phyloP scores from a whole-genome alignment of 1,284 basidiomycete species.

The Papiliotrema fonsecae region DNA sequence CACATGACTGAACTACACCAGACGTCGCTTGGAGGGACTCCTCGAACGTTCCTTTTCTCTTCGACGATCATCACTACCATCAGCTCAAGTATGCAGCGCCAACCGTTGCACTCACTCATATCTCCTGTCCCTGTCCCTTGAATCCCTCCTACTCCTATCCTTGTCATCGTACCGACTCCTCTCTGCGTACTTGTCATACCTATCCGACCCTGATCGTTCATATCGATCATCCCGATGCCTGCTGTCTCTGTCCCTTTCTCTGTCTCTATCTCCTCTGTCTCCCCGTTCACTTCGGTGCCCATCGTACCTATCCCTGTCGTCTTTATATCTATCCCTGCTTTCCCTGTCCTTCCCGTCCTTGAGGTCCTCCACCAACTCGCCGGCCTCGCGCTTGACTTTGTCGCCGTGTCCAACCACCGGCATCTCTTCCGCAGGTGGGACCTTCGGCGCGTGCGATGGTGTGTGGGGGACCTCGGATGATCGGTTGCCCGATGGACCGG shows the following conservation, averaged over 20 bases:
- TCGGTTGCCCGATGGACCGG: slow-evolving; percentile 12
- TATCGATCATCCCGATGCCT: slow-evolving; percentile 2
- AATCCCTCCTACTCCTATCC: background rate
- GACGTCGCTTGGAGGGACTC: slow-evolving; percentile 23
- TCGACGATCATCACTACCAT: slow-evolving; percentile 1
- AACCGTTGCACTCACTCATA: slow-evolving; percentile 11
- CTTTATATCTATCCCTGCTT: slow-evolving; percentile 49
- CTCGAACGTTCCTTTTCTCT: slow-evolving; percentile 18
- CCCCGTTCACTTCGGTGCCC: slow-evolving; percentile 4
- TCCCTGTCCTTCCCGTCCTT: slow-evolving; percentile 27
- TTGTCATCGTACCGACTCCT: background rate
- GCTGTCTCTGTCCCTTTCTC: background rate
- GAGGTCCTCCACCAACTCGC: slow-evolving; percentile 43
- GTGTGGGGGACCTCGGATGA: slow-evolving; percentile 15
- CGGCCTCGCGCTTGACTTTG: slow-evolving; percentile 45
- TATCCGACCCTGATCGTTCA: background rate
- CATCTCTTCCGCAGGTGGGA: slow-evolving; percentile 34
- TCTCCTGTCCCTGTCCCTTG: slow-evolving; percentile 6
- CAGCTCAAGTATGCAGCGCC: background rate
- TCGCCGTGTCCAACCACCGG: slow-evolving; percentile 38
- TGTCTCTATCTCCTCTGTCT: slow-evolving; percentile 8
- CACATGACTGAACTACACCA: too few species aligned
- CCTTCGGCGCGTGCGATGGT: slow-evolving; percentile 15
- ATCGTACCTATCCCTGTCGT: slow-evolving; percentile 58
- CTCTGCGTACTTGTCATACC: background rate